Percentiles rank a stretch among this genome's conserved stretches.
These are phyloP conservation scores for Pleurotus pulmonarius DNA, from an alignment of 768 basidiomycete genomes.

Conservation along the genomic window DNA sequence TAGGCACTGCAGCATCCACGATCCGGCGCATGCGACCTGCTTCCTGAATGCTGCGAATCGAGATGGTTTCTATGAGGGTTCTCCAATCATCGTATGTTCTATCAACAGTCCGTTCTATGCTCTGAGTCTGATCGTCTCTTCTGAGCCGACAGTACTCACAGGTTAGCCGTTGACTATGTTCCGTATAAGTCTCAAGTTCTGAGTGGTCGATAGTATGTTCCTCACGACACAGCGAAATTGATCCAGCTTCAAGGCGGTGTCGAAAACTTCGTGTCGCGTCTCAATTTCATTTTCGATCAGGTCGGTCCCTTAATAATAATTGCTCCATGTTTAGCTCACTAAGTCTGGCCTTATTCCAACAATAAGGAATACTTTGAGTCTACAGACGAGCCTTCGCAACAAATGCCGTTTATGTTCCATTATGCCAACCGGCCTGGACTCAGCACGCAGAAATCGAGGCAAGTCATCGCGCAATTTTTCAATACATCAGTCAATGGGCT, in stretches of 20 bases:
- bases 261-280: constrained; percentile 47
- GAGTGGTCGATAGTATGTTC: constrained; percentile 42
- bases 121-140: neutral
- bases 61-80: constrained; percentile 66
- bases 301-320: constrained; percentile 18
- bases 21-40: constrained; percentile 53
- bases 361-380: constrained; percentile 54
- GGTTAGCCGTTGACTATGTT: constrained; percentile 23
- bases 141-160: constrained; percentile 46
- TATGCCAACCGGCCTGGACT: constrained; percentile 58
- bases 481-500: constrained; percentile 54
- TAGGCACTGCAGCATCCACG: constrained; percentile 61
- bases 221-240: constrained; percentile 61
- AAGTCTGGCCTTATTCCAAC: too few species aligned
- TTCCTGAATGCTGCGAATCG: constrained; percentile 51
- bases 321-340: too few species aligned
- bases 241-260: constrained; percentile 59
- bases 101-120: neutral
- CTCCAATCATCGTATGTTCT: constrained; percentile 52
- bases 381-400: constrained; percentile 63
- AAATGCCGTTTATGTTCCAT: constrained; percentile 71
- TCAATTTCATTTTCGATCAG: constrained; percentile 57
- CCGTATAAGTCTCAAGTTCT: neutral
- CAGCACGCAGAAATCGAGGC: constrained; percentile 53
- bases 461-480: constrained; percentile 52